A percentile compares a stretch with the other conserved stretches of the same genome.
These are phyloP conservation scores for Chenopodium formosanum DNA, from an alignment of 148 eudicot species.

Conservation along the genomic window DNA sequence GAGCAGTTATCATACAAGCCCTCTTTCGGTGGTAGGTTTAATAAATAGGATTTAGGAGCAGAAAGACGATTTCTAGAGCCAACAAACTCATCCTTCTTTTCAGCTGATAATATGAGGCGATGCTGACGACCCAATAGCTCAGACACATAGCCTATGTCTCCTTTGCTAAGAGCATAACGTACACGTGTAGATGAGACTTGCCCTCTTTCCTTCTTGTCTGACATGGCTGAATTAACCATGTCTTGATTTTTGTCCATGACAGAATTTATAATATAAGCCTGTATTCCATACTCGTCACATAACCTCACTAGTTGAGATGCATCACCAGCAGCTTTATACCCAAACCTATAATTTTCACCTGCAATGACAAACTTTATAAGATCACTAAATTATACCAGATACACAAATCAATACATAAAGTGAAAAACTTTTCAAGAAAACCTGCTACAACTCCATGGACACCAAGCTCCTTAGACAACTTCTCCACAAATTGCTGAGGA, in stretches of 20 bases:
- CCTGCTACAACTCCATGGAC: conserved; percentile 95
- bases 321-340: conserved; percentile 87
- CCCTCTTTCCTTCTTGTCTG: conserved; percentile 65
- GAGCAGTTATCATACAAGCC: conserved; percentile 63
- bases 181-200: conserved; percentile 98
- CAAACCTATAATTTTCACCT: conserved; percentile 96
- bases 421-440: conserved; percentile 19
- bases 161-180: conserved; percentile 72
- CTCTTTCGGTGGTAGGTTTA: conserved; percentile 86
- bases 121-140: conserved; percentile 91
- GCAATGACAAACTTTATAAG: conserved; percentile 22
- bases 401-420: background rate
- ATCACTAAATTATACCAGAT: background rate
- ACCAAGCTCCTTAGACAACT: conserved; percentile 75
- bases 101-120: conserved; percentile 59
- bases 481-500: conserved; percentile 92
- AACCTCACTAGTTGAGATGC: conserved; percentile 73
- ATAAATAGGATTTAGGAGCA: conserved; percentile 54
- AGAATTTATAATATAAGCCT: conserved; percentile 67
- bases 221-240: conserved; percentile 25
- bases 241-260: conserved; percentile 77
- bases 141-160: conserved; percentile 79
- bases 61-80: conserved; percentile 40
- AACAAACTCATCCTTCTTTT: conserved; percentile 34
- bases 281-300: conserved; percentile 65